These are phyloP conservation scores for Myrmaecium sp. DNA, from an alignment of 2,329 filamentous ascomycete genomes.

Conservation along the genomic window DNA sequence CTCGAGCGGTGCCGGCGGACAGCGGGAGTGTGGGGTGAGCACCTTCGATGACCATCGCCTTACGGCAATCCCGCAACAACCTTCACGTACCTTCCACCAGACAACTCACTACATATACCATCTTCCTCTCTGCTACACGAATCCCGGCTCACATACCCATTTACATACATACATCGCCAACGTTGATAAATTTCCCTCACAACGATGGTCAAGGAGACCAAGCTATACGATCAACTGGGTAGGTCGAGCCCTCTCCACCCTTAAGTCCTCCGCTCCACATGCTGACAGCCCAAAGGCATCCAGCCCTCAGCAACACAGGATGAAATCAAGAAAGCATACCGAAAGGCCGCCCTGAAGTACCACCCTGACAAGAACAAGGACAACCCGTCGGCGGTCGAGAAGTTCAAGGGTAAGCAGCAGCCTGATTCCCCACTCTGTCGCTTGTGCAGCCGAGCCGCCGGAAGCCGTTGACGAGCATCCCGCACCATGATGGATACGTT, in stretches of 20 bases:
- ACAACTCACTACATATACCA: too few species aligned
- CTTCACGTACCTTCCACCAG: too few species aligned
- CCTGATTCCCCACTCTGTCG: not conserved
- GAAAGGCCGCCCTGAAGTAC: slow-evolving; percentile 76
- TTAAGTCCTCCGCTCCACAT: not conserved
- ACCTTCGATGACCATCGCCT: too few species aligned
- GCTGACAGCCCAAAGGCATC: slow-evolving; percentile 29
- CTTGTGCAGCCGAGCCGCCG: not conserved
- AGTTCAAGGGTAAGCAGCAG: slow-evolving; percentile 59
- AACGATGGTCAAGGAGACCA: slow-evolving; percentile 84
- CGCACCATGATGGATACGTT: not conserved
- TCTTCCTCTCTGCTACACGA: too few species aligned
- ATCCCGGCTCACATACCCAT: too few species aligned
- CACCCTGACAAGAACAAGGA: slow-evolving; percentile 98
- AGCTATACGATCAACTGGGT: slow-evolving; percentile 75
- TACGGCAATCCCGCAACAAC: too few species aligned
- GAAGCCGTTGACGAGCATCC: not conserved
- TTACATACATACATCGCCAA: too few species aligned
- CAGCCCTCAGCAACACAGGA: slow-evolving; percentile 71
- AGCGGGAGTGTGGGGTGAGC: too few species aligned
- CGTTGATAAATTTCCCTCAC: too few species aligned
- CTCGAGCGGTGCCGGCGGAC: too few species aligned
- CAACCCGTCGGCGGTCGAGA: slow-evolving; percentile 68
- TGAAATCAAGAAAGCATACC: slow-evolving; percentile 93
- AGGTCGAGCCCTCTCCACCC: slow-evolving; percentile 8